These are phyloP conservation scores for Pilatotrama ljubarskyi DNA, from an alignment of 768 basidiomycete genomes.

Conservation along the genomic window DNA sequence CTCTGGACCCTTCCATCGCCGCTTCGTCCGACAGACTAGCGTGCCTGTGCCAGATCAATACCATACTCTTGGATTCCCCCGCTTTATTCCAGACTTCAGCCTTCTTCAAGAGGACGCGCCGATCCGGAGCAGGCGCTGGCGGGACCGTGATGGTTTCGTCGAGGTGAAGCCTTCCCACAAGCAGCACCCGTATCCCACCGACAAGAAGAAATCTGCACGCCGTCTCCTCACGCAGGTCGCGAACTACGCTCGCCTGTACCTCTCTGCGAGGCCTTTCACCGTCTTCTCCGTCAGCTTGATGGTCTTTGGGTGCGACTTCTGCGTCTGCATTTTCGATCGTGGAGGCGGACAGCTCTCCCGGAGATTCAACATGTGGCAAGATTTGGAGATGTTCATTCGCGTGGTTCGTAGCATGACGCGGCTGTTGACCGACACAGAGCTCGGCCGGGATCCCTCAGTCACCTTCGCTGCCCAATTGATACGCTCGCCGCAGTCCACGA, in stretches of 20 bases:
- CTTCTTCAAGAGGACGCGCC: neutral
- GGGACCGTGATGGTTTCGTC: neutral
- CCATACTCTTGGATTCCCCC: neutral
- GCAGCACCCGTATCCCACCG: neutral
- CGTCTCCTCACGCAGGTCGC: conserved; percentile 17
- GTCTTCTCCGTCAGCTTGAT: conserved; percentile 33
- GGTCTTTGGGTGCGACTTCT: conserved; percentile 33
- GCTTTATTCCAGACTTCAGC: neutral
- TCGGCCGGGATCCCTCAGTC: conserved; percentile 12
- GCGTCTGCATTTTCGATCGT: conserved; percentile 35
- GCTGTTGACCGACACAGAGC: conserved; percentile 1
- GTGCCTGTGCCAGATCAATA: neutral
- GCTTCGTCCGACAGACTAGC: neutral
- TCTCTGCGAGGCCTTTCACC: conserved; percentile 32
- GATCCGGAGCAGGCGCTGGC: neutral
- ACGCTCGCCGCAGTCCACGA: too few species aligned
- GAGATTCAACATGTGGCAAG: conserved; percentile 25
- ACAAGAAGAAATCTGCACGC: neutral
- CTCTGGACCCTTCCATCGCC: neutral
- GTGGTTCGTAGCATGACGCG: conserved; percentile 25
- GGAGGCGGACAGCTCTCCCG: conserved; percentile 31
- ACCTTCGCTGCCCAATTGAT: too few species aligned
- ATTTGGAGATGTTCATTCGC: conserved; percentile 28
- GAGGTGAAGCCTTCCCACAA: neutral
- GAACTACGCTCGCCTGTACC: conserved; percentile 30